Conservation (phyloP, 306 rosid species). For the Benincasa hispida region DNA sequence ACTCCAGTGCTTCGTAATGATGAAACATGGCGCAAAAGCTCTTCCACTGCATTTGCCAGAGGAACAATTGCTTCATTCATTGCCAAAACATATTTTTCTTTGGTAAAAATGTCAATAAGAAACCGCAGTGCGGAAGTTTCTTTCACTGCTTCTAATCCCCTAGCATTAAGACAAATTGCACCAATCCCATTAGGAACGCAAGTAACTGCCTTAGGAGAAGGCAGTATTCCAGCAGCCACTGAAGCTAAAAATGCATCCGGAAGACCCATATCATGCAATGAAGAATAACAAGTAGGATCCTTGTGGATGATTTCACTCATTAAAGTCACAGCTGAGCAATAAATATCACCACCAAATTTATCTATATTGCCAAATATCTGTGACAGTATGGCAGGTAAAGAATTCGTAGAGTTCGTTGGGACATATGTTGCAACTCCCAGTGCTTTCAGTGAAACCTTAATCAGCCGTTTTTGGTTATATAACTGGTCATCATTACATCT, state of each 20-base stretch:
- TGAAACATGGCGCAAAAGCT: conserved; percentile 85
- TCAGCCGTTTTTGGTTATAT: conserved; percentile 73
- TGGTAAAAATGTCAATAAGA: conserved; percentile 76
- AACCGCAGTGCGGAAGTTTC: conserved; percentile 57
- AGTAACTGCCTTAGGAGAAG: conserved; percentile 81
- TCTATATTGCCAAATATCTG: conserved; percentile 55
- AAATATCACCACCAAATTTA: conserved; percentile 94
- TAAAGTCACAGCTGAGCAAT: conserved; percentile 90
- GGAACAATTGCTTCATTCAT: conserved; percentile 97
- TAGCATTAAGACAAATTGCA: conserved; percentile 89
- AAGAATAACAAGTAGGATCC: conserved; percentile 78
- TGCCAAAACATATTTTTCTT: conserved; percentile 63
- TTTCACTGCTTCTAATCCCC: conserved; percentile 79
- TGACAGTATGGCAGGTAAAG: conserved; percentile 63
- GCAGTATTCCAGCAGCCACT: conserved; percentile 69
- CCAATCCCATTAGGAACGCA: conserved; percentile 94
- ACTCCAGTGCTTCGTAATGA: conserved; percentile 78
- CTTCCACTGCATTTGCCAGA: conserved; percentile 88
- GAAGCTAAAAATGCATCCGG: conserved; percentile 86
- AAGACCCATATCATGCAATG: conserved; percentile 86
- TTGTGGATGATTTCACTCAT: conserved; percentile 97
- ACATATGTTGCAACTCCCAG: conserved; percentile 90
- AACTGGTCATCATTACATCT: conserved; percentile 49
- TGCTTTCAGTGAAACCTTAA: conserved; percentile 82
- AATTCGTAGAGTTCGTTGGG: conserved; percentile 49